phyloP scores from a whole-genome alignment of 768 basidiomycete species.

The Lentinula sp. region DNA sequence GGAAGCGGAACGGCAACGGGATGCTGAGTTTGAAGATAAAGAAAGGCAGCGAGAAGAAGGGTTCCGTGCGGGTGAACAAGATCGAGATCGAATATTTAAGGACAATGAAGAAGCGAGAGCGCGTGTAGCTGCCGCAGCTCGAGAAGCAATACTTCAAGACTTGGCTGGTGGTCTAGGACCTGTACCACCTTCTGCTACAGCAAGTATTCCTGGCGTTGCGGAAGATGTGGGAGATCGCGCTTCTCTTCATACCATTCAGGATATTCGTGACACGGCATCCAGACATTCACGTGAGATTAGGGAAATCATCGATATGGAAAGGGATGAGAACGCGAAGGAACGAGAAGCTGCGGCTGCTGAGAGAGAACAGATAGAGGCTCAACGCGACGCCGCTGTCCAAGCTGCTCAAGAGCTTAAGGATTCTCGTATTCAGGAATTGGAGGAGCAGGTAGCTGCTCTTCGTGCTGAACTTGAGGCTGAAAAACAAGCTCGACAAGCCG shows the following conservation, averaged over 20 bases:
- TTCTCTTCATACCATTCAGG: constrained; percentile 2
- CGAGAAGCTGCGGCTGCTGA: constrained; percentile 50
- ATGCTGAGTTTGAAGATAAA: constrained; percentile 54
- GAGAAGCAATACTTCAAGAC: constrained; percentile 9
- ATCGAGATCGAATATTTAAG: constrained; percentile 53
- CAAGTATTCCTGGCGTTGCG: constrained; percentile 29
- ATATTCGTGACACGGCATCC: constrained; percentile 19
- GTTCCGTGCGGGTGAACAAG: constrained; percentile 61
- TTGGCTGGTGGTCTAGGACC: not conserved
- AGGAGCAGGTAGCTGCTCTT: constrained; percentile 54
- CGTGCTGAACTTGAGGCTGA: constrained; percentile 61
- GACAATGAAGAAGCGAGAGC: constrained; percentile 56
- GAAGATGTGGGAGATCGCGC: constrained; percentile 34
- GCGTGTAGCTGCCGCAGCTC: constrained; percentile 44
- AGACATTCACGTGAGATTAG: constrained; percentile 53
- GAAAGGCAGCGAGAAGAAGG: constrained; percentile 61
- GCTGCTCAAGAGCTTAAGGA: constrained; percentile 44
- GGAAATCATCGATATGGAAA: constrained; percentile 51
- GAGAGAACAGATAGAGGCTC: constrained; percentile 42
- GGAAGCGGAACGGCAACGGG: constrained; percentile 59
- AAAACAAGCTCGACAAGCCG: constrained; percentile 46
- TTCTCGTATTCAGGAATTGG: constrained; percentile 50
- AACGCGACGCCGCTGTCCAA: constrained; percentile 42
- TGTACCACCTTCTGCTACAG: constrained; percentile 16
- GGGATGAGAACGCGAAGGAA: constrained; percentile 52